These are phyloP conservation scores for Dillenia suffruticosa DNA, from an alignment of 164 flowering plant species.

Conservation along the genomic window DNA sequence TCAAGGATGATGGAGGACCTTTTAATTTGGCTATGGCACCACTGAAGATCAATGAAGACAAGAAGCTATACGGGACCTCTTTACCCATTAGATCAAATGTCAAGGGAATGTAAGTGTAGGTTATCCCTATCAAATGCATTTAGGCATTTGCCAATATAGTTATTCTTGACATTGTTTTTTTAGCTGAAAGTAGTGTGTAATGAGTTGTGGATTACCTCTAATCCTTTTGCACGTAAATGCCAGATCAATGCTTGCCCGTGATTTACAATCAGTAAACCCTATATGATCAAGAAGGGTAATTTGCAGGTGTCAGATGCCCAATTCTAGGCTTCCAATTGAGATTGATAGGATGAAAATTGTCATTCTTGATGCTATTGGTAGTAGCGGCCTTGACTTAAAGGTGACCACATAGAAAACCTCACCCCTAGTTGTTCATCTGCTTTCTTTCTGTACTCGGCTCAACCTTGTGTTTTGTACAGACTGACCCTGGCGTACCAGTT, in stretches of 20 bases:
- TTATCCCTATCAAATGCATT: too few relatives aligned
- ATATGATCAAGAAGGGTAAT: slow-evolving; percentile 87
- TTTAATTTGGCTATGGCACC: slow-evolving; percentile 98
- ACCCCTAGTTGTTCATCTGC: too few relatives aligned
- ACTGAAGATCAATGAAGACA: slow-evolving; percentile 81
- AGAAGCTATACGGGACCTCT: slow-evolving; percentile 91
- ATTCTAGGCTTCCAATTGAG: slow-evolving; percentile 86
- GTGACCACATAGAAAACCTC: slow-evolving; percentile 24
- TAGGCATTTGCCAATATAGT: not conserved
- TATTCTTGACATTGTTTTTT: not conserved
- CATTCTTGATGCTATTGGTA: slow-evolving; percentile 86
- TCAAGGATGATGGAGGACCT: slow-evolving; percentile 86
- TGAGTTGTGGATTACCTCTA: too few relatives aligned
- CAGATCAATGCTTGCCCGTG: slow-evolving; percentile 97
- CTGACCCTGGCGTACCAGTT: slow-evolving; percentile 93
- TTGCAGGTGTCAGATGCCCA: slow-evolving; percentile 86
- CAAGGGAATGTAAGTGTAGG: slow-evolving; percentile 78
- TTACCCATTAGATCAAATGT: slow-evolving; percentile 73
- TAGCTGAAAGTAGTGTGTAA: not conserved
- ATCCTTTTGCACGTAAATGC: slow-evolving; percentile 2
- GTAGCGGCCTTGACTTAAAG: slow-evolving; percentile 88
- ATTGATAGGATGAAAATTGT: slow-evolving; percentile 67
- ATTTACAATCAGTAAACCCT: slow-evolving; percentile 79
- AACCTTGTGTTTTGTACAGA: slow-evolving; percentile 37
- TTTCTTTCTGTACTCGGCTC: not conserved